Percentiles rank a stretch among this genome's conserved stretches.
Evolutionary conservation across 345 rosid genomes (phyloP).

Genomic region (Viola odorata): DNA sequence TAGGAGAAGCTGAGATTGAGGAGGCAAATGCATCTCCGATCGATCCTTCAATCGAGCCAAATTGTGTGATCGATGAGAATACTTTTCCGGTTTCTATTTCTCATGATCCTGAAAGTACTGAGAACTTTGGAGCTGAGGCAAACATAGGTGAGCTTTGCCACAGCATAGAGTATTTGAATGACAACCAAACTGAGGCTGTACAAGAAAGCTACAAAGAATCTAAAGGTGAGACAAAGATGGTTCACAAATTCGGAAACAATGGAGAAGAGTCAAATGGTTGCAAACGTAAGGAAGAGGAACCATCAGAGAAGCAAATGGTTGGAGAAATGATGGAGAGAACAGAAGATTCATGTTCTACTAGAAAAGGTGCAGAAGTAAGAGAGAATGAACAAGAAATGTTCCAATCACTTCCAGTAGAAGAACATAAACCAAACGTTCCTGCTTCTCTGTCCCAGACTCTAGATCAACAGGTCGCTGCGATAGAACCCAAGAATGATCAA

Average conservation of each 20-base stretch:
- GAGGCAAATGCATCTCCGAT: conserved; percentile 10
- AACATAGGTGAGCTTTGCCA: conserved; percentile 14
- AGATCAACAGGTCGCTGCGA: conserved; percentile 10
- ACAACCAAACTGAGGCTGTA: conserved; percentile 18
- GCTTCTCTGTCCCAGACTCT: conserved; percentile 8
- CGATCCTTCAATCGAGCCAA: conserved; percentile 3
- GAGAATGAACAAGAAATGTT: conserved; percentile 3
- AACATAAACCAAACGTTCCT: not conserved
- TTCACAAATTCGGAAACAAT: conserved; percentile 6
- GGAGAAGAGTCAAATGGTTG: conserved; percentile 1
- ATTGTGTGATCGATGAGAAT: conserved; percentile 1
- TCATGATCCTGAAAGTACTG: conserved; percentile 10
- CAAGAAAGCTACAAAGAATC: conserved; percentile 11
- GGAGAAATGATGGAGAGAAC: conserved; percentile 12
- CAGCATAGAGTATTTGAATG: conserved; percentile 6
- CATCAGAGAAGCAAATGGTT: conserved; percentile 1
- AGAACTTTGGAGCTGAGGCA: conserved; percentile 7
- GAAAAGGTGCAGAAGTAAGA: conserved; percentile 2
- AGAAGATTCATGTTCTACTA: conserved; percentile 2
- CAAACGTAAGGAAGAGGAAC: conserved; percentile 12
- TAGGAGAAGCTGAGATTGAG: conserved; percentile 9
- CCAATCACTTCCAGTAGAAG: conserved; percentile 8
- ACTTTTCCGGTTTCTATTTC: conserved; percentile 3
- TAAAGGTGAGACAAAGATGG: conserved; percentile 8
- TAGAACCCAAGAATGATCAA: conserved; percentile 4